A percentile compares a stretch with the other conserved stretches of the same genome.
phyloP scores from a whole-genome alignment of 2,329 filamentous ascomycete genomes.

The Colletotrichum karsti region DNA sequence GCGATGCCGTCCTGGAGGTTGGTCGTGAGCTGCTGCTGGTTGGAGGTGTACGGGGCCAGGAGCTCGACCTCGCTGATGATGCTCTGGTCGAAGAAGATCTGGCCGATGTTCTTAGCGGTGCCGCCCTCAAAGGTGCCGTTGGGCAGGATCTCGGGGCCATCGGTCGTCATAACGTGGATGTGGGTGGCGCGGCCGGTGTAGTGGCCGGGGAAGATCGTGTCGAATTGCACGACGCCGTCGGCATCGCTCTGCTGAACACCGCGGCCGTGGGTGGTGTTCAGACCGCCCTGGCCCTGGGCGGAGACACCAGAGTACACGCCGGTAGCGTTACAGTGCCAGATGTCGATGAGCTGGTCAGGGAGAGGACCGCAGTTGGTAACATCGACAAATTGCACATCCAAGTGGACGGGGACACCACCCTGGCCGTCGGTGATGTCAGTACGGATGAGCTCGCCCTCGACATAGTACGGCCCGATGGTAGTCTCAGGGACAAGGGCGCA shows the following conservation, averaged over 20 bases:
- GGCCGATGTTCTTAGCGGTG: conserved; percentile 41
- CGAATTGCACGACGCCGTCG: conserved; percentile 43
- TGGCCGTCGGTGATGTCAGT: conserved; percentile 51
- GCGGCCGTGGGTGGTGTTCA: conserved; percentile 24
- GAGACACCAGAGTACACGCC: conserved; percentile 50
- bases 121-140: conserved; percentile 43
- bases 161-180: conserved; percentile 53
- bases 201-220: conserved; percentile 53
- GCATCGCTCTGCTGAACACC: conserved; percentile 32
- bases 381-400: conserved; percentile 34
- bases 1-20: conserved; percentile 57
- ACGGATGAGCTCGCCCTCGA: conserved; percentile 54
- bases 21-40: conserved; percentile 53
- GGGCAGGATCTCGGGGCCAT: conserved; percentile 40
- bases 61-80: conserved; percentile 50
- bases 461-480: conserved; percentile 38
- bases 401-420: conserved; percentile 50
- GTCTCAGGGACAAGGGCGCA: conserved; percentile 24
- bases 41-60: conserved; percentile 54
- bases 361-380: conserved; percentile 32
- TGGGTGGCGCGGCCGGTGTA: conserved; percentile 56
- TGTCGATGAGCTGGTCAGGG: conserved; percentile 30
- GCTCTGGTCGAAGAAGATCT: conserved; percentile 26
- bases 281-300: conserved; percentile 30
- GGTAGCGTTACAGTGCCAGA: conserved; percentile 41